phyloP scores from a whole-genome alignment of 805 yeast species.

The Candida ficus region DNA sequence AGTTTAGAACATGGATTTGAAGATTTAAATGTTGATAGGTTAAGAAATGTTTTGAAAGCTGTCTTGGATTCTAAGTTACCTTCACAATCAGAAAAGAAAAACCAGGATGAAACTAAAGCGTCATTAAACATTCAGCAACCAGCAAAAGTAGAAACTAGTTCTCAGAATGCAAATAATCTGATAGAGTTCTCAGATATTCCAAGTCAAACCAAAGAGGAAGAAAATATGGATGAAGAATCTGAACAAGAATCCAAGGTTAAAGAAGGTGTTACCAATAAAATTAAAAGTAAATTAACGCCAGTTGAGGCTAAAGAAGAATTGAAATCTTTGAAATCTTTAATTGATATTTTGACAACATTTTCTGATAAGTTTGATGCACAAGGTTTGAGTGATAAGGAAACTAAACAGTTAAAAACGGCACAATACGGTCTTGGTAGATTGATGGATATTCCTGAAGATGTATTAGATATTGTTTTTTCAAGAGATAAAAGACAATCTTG shows the following conservation, averaged over 20 bases:
- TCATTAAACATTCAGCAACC: background rate
- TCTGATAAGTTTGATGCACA: slow-evolving; percentile 2
- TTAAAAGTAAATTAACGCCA: background rate
- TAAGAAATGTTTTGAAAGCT: slow-evolving; percentile 3
- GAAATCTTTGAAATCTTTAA: slow-evolving; percentile 2
- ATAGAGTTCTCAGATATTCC: no score
- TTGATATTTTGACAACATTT: background rate
- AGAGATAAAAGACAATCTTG: slow-evolving; percentile 2
- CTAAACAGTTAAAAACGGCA: slow-evolving; percentile 1
- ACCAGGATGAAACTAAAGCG: background rate
- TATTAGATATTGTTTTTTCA: slow-evolving; percentile 6
- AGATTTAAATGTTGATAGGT: slow-evolving; percentile 5
- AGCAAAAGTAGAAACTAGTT: background rate
- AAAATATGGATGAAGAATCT: background rate
- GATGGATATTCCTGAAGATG: slow-evolving; percentile 7
- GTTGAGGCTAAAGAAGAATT: background rate
- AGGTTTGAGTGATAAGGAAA: slow-evolving; percentile 6
- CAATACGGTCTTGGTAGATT: slow-evolving; percentile 2
- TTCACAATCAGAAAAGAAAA: background rate
- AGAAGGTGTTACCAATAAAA: background rate
- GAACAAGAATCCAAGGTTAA: background rate
- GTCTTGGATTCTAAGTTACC: background rate
- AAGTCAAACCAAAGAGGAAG: background rate
- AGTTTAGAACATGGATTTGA: slow-evolving; percentile 4
- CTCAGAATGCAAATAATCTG: no score